Evolutionary conservation across 371 early-diverging fungal species (phyloP).

Genomic region (Apophysomyces ossiformis): DNA sequence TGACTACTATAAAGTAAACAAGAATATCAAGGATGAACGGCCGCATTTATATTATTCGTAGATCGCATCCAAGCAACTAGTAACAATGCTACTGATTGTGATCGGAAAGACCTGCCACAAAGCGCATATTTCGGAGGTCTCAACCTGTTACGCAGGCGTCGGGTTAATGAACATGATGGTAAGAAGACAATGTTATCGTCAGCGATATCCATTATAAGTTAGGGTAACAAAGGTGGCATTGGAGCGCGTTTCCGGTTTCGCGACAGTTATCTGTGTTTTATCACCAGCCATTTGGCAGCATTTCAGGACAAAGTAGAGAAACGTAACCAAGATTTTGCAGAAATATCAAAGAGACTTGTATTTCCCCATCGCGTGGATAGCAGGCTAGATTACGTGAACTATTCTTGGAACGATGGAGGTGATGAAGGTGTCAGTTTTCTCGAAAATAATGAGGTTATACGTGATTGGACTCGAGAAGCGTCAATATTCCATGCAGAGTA

Average conservation of each 20-base stretch:
- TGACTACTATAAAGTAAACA: slow-evolving; percentile 60
- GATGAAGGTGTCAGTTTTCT: slow-evolving; percentile 50
- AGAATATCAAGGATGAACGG: background rate
- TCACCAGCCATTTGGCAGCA: slow-evolving; percentile 91
- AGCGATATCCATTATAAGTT: background rate
- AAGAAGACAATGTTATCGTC: slow-evolving; percentile 17
- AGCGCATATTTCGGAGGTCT: slow-evolving; percentile 62
- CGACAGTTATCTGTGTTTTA: slow-evolving; percentile 86
- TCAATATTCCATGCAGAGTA: slow-evolving; percentile 77
- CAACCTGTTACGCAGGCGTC: slow-evolving; percentile 67
- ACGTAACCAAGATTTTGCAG: slow-evolving; percentile 89
- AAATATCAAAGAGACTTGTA: slow-evolving; percentile 73
- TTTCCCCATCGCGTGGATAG: slow-evolving; percentile 54
- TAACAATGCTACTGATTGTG: slow-evolving; percentile 86
- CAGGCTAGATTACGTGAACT: slow-evolving; percentile 34
- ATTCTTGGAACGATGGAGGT: slow-evolving; percentile 54
- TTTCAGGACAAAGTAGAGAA: slow-evolving; percentile 78
- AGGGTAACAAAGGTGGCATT: slow-evolving; percentile 96
- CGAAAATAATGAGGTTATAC: slow-evolving; percentile 30
- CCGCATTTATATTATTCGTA: slow-evolving; percentile 15
- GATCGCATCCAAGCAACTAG: slow-evolving; percentile 78
- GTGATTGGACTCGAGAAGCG: slow-evolving; percentile 45
- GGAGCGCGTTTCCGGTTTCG: slow-evolving; percentile 75
- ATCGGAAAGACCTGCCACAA: slow-evolving; percentile 65
- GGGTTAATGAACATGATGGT: slow-evolving; percentile 85